Evolutionary conservation across 371 early-diverging fungal genomes (phyloP), one percentile per base, ranked within the genome.

Genomic region (Mortierella sp.): DNA sequence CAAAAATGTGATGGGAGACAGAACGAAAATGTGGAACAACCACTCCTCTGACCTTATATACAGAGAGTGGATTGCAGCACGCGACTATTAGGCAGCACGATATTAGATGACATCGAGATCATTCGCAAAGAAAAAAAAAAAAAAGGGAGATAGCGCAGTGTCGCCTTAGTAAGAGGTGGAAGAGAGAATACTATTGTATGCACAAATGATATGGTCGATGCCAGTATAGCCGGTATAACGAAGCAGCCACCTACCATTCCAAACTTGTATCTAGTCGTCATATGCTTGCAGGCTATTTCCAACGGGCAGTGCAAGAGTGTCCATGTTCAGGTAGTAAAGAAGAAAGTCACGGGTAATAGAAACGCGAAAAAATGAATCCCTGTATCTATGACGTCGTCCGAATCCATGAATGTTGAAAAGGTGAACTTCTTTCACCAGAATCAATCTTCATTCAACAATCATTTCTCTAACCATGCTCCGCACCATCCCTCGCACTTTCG

Each of bases 401-500:
- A n/a, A n/a, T n/a, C n/a, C n/a, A n/a, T n/a, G n/a, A n/a, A 35
- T 35, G 35, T 4, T 35, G 35, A 35, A 35, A 35, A 3, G 6
- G 35, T 3, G 35, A 35, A 35, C 35, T 45, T 45, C 18, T 45
- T 45, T 45, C 45, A 45, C 45, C 16, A 45, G 4, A 45, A 45
- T 16, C 45, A 45, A 45, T 45, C 45, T 45, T 12, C 55, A 22
- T 16, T 30, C 75, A 26, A 55, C 37, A 32, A 35, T 43, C 67
- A 62, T 45, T 58, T 57, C 55, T 52, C 18, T 14, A n/a, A 71
- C 28, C 67, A 80, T 80, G 81, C 75, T 80, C 35, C 81, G 81
- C 66, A 43, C 85, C 51, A 70, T 77, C 62, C 72, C 87, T 20
- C 85, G 89, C 83, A 80, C 88, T 49, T 81, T 89, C 70, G 84